These are phyloP conservation scores for Rhodosorus marinus DNA, from an alignment of 23 red algal species.

Conservation along the genomic window DNA sequence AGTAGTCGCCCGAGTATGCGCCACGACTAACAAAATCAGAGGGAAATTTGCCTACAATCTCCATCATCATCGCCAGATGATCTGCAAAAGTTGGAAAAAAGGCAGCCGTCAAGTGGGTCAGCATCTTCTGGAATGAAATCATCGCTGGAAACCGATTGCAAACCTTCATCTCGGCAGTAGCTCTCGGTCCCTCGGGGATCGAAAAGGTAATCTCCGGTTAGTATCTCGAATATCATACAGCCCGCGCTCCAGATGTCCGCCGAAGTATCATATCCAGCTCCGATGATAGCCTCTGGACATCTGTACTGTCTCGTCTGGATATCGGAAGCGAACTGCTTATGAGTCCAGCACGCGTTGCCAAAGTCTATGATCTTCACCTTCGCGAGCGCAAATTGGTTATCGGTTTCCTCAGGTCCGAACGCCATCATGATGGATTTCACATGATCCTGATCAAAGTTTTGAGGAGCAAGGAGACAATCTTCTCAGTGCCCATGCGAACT, in stretches of 20 bases:
- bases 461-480: too few relatives aligned
- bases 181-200: constrained; percentile 63
- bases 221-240: constrained; percentile 78
- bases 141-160: too few relatives aligned
- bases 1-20: constrained; percentile 32
- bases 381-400: constrained; percentile 7
- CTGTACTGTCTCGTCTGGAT: constrained; percentile 97
- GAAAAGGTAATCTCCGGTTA: constrained; percentile 95
- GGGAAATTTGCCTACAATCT: constrained; percentile 68
- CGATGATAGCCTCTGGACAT: constrained; percentile 78
- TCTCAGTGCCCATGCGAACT: too few relatives aligned
- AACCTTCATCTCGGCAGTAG: constrained; percentile 76
- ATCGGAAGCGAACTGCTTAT: constrained; percentile 84
- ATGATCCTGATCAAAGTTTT: too few relatives aligned
- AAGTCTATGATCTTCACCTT: constrained; percentile 78
- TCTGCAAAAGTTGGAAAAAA: too few relatives aligned
- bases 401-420: too few relatives aligned
- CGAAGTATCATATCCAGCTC: constrained; percentile 64
- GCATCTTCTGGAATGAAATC: too few relatives aligned
- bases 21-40: constrained; percentile 21
- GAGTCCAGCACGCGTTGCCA: constrained; percentile 89
- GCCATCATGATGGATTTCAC: too few relatives aligned
- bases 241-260: constrained; percentile 92
- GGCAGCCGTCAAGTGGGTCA: neutral
- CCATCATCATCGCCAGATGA: constrained; percentile 83